These are phyloP conservation scores for Penicillium malachiteum DNA, from an alignment of 495 filamentous ascomycete species.

Conservation along the genomic window DNA sequence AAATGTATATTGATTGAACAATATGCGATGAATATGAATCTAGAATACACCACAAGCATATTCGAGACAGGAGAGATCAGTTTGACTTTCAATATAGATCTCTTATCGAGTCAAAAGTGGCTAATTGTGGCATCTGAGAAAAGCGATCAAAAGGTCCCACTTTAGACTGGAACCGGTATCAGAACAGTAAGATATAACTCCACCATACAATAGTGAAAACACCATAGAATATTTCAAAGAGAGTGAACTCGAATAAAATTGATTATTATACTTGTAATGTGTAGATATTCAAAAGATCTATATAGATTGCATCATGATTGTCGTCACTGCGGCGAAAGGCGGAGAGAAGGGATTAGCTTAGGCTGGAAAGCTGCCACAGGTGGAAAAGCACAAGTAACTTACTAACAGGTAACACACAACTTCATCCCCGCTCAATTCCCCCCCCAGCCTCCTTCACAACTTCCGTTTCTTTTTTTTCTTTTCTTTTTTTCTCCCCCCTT, in stretches of 20 bases:
- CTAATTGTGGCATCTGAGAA: neutral
- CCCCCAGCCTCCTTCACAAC: slow-evolving; percentile 24
- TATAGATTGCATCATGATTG: neutral
- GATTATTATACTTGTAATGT: neutral
- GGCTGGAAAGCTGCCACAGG: slow-evolving; percentile 22
- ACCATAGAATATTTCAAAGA: too few species aligned
- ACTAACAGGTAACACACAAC: slow-evolving; percentile 28
- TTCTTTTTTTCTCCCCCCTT: slow-evolving; percentile 11
- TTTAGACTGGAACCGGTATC: neutral
- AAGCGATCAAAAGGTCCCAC: neutral
- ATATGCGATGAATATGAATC: too few species aligned
- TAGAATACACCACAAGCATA: too few species aligned
- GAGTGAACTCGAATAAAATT: neutral
- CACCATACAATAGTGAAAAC: neutral
- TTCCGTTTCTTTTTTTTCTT: slow-evolving; percentile 9
- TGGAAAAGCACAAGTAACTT: too few species aligned
- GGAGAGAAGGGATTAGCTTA: slow-evolving; percentile 18
- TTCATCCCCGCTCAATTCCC: slow-evolving; percentile 22
- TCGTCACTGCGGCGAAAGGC: slow-evolving; percentile 13
- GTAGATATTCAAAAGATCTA: too few species aligned
- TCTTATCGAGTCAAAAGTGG: too few species aligned
- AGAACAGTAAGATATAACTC: neutral
- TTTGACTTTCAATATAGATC: too few species aligned
- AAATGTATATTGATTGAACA: neutral
- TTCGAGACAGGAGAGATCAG: too few species aligned